These are phyloP conservation scores for Dioscorea zingiberensis DNA, from an alignment of 106 monocot species.

Conservation along the genomic window DNA sequence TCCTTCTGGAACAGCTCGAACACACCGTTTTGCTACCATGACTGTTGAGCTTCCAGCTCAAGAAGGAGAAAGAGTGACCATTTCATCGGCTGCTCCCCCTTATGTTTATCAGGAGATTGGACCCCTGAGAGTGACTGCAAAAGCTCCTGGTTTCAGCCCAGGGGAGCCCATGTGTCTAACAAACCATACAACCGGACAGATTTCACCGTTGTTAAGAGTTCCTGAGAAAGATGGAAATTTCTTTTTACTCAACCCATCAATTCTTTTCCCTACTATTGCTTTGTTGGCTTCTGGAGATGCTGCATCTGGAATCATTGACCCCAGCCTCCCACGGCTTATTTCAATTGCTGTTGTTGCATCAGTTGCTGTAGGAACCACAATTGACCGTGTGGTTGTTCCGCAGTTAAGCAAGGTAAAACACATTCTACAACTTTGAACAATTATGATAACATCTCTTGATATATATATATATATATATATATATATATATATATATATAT, in stretches of 20 bases:
- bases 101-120: constrained; percentile 58
- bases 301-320: constrained; percentile 69
- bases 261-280: constrained; percentile 64
- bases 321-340: constrained; percentile 56
- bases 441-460: no score
- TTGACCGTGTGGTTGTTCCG: constrained; percentile 65
- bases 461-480: no score
- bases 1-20: constrained; percentile 74
- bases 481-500: no score
- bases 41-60: constrained; percentile 94
- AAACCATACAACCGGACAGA: constrained; percentile 72
- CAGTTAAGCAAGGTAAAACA: constrained; percentile 63
- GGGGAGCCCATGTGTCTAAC: constrained; percentile 84
- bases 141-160: constrained; percentile 44
- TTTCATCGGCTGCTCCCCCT: constrained; percentile 65
- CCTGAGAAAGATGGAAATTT: constrained; percentile 41
- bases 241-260: constrained; percentile 47
- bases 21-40: constrained; percentile 78
- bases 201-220: constrained; percentile 66
- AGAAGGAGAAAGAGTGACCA: constrained; percentile 92
- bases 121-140: constrained; percentile 57
- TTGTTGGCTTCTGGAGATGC: constrained; percentile 83
- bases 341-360: constrained; percentile 59
- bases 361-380: constrained; percentile 49
- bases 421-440: no score